Percentiles rank a stretch among this genome's conserved stretches.
Conservation (phyloP, 1,139 yeast genomes). For the Suhomyces bribrorum region DNA sequence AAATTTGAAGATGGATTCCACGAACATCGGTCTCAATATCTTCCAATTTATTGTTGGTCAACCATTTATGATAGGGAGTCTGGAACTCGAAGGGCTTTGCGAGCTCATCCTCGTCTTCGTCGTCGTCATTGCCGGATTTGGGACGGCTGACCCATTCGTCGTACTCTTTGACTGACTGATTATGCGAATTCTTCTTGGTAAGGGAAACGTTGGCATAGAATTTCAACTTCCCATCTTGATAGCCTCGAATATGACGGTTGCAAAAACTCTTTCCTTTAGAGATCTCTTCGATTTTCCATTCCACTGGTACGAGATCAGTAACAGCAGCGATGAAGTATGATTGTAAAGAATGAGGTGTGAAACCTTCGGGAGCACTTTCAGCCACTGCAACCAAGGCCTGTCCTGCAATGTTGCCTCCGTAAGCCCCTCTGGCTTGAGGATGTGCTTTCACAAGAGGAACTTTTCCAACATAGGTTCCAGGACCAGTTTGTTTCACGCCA, state of each 20-base stretch:
- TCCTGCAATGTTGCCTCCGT: slow-evolving; percentile 45
- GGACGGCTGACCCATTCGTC: slow-evolving; percentile 21
- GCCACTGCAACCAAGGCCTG: slow-evolving; percentile 44
- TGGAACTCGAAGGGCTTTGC: slow-evolving; percentile 41
- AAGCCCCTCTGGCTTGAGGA: slow-evolving; percentile 37
- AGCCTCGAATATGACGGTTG: slow-evolving; percentile 59
- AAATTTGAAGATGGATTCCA: slow-evolving; percentile 12
- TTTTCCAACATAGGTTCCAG: slow-evolving; percentile 27
- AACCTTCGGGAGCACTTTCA: slow-evolving; percentile 30
- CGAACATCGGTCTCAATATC: slow-evolving; percentile 2
- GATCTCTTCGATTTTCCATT: slow-evolving; percentile 26
- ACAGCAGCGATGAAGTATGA: slow-evolving; percentile 40
- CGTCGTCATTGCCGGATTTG: slow-evolving; percentile 17
- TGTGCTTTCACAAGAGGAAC: slow-evolving; percentile 37
- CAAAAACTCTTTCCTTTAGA: slow-evolving; percentile 60
- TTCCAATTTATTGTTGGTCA: slow-evolving; percentile 13
- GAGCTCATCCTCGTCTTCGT: slow-evolving; percentile 25
- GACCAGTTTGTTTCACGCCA: slow-evolving; percentile 26
- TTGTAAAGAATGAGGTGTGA: slow-evolving; percentile 46
- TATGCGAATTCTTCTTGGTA: slow-evolving; percentile 35
- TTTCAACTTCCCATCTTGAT: slow-evolving; percentile 51
- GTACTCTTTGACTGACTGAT: slow-evolving; percentile 25
- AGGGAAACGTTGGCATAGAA: slow-evolving; percentile 59
- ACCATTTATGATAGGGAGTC: slow-evolving; percentile 37
- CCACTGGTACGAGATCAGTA: slow-evolving; percentile 16